phyloP scores from a whole-genome alignment of 306 rosid species.

The Castanea sativa region DNA sequence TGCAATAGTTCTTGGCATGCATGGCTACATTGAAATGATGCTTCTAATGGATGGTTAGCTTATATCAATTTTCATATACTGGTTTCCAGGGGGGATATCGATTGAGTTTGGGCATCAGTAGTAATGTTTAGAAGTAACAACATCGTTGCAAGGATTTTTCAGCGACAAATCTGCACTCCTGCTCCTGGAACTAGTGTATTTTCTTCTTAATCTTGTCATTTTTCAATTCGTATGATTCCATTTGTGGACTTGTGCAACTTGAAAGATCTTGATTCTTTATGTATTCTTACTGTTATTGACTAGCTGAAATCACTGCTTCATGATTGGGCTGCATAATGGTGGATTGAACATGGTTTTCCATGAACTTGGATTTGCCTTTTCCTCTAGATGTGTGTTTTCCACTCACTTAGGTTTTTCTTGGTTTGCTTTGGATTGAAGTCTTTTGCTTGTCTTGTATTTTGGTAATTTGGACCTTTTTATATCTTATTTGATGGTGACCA shows the following conservation, averaged over 20 bases:
- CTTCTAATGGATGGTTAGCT: neutral
- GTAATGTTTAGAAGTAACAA: conserved; percentile 80
- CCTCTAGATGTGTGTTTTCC: neutral
- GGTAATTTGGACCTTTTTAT: neutral
- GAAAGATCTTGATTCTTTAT: neutral
- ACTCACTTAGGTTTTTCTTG: neutral
- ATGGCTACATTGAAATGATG: neutral
- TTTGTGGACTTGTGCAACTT: neutral
- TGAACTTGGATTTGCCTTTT: neutral
- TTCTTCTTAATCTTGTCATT: conserved; percentile 18
- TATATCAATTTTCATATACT: neutral
- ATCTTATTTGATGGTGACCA: neutral
- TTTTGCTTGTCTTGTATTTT: neutral
- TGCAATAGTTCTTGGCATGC: neutral
- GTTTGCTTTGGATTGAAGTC: neutral
- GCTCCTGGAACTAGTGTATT: conserved; percentile 80
- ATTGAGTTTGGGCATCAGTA: conserved; percentile 27
- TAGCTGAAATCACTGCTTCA: neutral
- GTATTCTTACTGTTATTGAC: neutral
- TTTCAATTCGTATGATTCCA: neutral
- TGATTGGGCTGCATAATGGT: neutral
- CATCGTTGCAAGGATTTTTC: conserved; percentile 74
- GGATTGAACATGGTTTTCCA: neutral
- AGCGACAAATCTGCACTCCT: conserved; percentile 85
- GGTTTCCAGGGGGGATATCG: conserved; percentile 20